phyloP scores from a whole-genome alignment of 2,329 filamentous ascomycete species.

The Beauveria scarabaeidicola region DNA sequence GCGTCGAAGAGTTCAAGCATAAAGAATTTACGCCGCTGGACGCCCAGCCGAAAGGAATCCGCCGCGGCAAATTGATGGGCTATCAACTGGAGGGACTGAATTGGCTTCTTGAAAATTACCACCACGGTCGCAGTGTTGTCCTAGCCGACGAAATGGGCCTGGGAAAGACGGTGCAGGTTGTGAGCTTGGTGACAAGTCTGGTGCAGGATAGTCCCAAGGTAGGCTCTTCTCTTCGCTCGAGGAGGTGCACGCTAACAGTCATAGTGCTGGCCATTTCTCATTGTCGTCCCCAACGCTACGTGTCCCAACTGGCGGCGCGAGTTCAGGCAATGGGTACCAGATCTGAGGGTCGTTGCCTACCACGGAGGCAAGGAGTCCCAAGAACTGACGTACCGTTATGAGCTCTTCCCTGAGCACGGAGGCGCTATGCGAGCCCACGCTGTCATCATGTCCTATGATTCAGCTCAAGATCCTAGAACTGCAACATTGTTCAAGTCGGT shows the following conservation, averaged over 20 bases:
- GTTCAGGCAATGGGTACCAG: constrained; percentile 87
- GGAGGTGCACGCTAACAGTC: neutral
- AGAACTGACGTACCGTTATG: constrained; percentile 69
- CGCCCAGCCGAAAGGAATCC: constrained; percentile 64
- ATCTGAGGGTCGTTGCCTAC: constrained; percentile 81
- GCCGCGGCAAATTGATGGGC: constrained; percentile 76
- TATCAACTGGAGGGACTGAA: constrained; percentile 92
- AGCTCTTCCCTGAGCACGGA: constrained; percentile 64
- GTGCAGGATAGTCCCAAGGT: constrained; percentile 52
- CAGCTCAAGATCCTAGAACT: constrained; percentile 65
- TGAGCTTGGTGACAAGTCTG: constrained; percentile 69
- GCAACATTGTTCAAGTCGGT: constrained; percentile 58
- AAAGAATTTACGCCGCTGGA: constrained; percentile 61
- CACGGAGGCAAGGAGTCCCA: constrained; percentile 72
- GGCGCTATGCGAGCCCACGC: constrained; percentile 76
- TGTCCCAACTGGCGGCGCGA: constrained; percentile 97
- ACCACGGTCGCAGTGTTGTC: constrained; percentile 73
- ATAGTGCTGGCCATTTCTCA: constrained; percentile 77
- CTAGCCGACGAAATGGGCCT: constrained; percentile 97
- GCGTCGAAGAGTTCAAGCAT: constrained; percentile 58
- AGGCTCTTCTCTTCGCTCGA: constrained; percentile 6
- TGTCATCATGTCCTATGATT: constrained; percentile 92
- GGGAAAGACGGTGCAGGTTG: constrained; percentile 92
- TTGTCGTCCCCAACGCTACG: constrained; percentile 91
- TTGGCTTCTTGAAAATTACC: constrained; percentile 90